phyloP scores from a whole-genome alignment of 164 flowering plant genomes.

The Piper longum region DNA sequence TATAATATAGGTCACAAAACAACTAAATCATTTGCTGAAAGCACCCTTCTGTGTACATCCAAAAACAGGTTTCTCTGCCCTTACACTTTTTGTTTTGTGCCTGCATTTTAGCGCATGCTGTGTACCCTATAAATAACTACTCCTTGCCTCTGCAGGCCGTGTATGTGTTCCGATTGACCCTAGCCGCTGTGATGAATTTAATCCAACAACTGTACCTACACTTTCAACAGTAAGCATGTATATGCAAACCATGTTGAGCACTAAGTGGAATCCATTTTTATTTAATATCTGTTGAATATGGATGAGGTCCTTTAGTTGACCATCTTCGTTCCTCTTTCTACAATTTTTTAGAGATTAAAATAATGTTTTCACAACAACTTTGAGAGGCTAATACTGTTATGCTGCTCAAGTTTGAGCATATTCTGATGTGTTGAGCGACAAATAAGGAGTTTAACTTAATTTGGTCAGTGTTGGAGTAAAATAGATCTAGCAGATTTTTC shows the following conservation, averaged over 20 bases:
- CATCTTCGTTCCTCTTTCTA: not conserved
- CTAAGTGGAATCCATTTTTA: too few species aligned
- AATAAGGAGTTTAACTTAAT: too few species aligned
- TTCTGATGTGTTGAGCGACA: not conserved
- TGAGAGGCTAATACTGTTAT: not conserved
- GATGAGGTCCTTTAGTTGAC: not conserved
- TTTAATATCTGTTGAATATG: not conserved
- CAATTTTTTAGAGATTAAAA: not conserved
- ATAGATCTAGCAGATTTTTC: not conserved
- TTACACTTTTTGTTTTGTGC: not conserved
- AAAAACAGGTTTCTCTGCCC: constrained; percentile 57
- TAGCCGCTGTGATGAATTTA: constrained; percentile 67
- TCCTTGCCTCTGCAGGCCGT: constrained; percentile 39
- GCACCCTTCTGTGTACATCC: constrained; percentile 99
- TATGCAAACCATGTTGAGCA: not conserved
- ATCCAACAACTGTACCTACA: constrained; percentile 79
- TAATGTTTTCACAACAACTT: not conserved
- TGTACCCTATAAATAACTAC: not conserved
- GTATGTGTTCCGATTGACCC: constrained; percentile 97
- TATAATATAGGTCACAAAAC: constrained; percentile 67
- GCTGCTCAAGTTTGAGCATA: not conserved
- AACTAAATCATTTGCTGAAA: constrained; percentile 90
- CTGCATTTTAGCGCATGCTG: not conserved
- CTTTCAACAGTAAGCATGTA: constrained; percentile 53
- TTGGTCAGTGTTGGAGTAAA: not conserved